A percentile compares a stretch with the other conserved stretches of the same genome.
Evolutionary conservation across 2,329 filamentous ascomycete genomes (phyloP).

Genomic region (Bipolaris bicolor): DNA sequence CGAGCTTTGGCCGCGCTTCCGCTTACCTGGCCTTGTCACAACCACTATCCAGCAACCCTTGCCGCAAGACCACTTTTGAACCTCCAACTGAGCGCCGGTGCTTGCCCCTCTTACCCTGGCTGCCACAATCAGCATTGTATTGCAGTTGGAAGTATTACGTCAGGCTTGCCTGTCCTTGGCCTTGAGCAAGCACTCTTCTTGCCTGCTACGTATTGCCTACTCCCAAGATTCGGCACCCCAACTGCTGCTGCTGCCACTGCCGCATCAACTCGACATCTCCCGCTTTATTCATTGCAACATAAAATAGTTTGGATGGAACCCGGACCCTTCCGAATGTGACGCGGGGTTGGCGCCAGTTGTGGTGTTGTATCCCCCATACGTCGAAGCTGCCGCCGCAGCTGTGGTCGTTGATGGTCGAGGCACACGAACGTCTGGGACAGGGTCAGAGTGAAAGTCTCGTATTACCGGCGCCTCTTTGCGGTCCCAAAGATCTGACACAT

Average conservation of each 20-base stretch:
- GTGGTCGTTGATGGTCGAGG: neutral
- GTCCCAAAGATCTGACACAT: constrained; percentile 17
- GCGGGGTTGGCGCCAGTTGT: constrained; percentile 1
- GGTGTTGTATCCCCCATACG: constrained; percentile 8
- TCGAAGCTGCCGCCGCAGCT: neutral
- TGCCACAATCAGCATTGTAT: neutral
- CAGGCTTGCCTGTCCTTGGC: neutral
- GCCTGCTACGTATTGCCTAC: neutral
- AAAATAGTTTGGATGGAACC: constrained; percentile 9
- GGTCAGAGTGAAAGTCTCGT: neutral
- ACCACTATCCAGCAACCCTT: neutral
- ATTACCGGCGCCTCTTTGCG: constrained; percentile 5
- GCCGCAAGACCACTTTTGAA: neutral
- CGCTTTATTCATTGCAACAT: neutral
- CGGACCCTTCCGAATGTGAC: constrained; percentile 1
- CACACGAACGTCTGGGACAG: neutral
- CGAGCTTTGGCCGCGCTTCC: too few species aligned
- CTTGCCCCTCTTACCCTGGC: neutral
- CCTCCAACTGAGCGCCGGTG: neutral
- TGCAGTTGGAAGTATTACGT: neutral
- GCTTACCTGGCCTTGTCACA: too few species aligned
- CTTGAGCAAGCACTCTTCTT: neutral
- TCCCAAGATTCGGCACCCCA: neutral
- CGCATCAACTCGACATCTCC: too few species aligned
- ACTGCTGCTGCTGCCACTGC: neutral